Evolutionary conservation across 148 eudicot genomes (phyloP).

Genomic region (Simmondsia chinensis): DNA sequence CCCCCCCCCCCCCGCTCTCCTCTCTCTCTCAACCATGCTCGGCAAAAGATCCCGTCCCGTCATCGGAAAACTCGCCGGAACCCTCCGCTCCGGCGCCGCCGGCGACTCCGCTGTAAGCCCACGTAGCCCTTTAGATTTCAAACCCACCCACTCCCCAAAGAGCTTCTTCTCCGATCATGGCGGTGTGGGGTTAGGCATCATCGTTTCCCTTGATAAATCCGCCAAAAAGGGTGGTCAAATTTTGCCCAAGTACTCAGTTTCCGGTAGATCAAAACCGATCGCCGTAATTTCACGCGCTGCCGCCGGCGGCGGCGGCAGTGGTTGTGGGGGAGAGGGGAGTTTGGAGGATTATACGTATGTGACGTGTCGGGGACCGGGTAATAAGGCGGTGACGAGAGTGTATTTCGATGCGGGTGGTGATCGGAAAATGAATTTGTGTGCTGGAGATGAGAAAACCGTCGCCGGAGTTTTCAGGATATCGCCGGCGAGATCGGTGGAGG

Average conservation of each 20-base stretch:
- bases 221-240: constrained; percentile 8
- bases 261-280: constrained; percentile 27
- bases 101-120: constrained; percentile 24
- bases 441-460: constrained; percentile 1
- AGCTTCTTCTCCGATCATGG: constrained; percentile 31
- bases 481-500: constrained; percentile 14
- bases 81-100: constrained; percentile 4
- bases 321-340: too few species aligned
- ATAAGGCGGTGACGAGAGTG: constrained; percentile 40
- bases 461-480: constrained; percentile 37
- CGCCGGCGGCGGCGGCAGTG: too few species aligned
- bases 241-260: constrained; percentile 22
- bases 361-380: constrained; percentile 38
- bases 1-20: neutral
- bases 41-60: constrained; percentile 28
- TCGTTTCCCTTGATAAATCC: constrained; percentile 48
- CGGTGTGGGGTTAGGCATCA: constrained; percentile 62
- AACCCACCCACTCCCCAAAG: constrained; percentile 31
- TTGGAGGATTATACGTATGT: constrained; percentile 61
- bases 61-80: constrained; percentile 20
- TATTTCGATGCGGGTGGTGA: constrained; percentile 25
- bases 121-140: constrained; percentile 27
- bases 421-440: constrained; percentile 2
- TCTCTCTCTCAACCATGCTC: constrained; percentile 19
- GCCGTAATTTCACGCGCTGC: constrained; percentile 29